phyloP scores from a whole-genome alignment of 2,329 filamentous ascomycete species.

The Eurotiales sp. region DNA sequence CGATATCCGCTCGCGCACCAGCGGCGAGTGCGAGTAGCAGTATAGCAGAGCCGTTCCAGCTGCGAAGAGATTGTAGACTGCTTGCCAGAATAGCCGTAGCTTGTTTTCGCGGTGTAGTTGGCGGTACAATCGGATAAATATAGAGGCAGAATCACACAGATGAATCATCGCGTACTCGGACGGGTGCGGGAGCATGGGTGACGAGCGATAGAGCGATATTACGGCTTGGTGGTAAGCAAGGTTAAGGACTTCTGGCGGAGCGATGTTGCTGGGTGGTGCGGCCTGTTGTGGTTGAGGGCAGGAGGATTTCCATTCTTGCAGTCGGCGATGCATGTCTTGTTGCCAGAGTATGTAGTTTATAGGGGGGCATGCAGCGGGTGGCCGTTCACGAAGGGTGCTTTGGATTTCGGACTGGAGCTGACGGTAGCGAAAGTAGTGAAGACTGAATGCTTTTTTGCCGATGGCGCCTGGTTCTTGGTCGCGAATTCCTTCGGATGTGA shows the following conservation, averaged over 20 bases:
- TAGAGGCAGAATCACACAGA: neutral
- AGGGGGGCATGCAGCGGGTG: neutral
- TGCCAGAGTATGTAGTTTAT: neutral
- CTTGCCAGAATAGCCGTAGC: neutral
- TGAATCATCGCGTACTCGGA: neutral
- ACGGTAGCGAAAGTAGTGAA: conserved; percentile 1
- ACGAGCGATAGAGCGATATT: neutral
- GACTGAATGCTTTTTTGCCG: neutral
- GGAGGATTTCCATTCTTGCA: neutral
- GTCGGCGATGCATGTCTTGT: neutral
- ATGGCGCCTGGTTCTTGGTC: neutral
- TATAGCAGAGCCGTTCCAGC: neutral
- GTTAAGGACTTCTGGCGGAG: neutral
- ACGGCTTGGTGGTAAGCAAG: neutral
- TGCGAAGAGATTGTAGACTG: neutral
- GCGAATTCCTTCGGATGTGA: neutral
- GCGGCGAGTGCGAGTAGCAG: neutral
- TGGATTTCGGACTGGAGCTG: neutral
- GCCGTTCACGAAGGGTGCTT: neutral
- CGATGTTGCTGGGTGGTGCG: neutral
- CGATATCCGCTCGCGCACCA: neutral
- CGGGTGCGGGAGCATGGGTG: neutral
- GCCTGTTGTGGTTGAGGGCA: neutral
- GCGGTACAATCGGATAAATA: neutral
- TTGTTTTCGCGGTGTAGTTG: neutral